Evolutionary conservation across 2,329 filamentous ascomycete genomes (phyloP), one percentile per base, ranked within the genome.

Genomic region (Apiospora aurea): DNA sequence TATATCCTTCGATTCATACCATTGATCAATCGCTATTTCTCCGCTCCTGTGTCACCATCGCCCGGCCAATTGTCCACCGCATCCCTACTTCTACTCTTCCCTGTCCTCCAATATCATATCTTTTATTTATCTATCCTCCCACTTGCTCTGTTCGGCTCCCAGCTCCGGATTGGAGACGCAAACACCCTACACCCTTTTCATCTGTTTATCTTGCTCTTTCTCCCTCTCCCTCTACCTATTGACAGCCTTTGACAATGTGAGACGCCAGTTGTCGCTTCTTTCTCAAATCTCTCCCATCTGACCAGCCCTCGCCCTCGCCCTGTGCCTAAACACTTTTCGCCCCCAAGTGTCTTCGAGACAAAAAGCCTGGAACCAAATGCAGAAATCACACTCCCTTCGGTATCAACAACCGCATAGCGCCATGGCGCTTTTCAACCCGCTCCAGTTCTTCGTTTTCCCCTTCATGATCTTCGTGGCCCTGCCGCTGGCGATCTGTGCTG

Each of bases 401-500:
- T 61, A 73, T 74, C 67, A 69, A 18, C 67, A 69, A 4, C 66
- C 46, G 2, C 61, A 69, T 70, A 71, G 67, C 61, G 74, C 76
- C 72, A 90, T 90, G 88, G 83, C 84, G 64, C 79, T 88, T 69
- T 81, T 89, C 77, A 89, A 86, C 69, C 87, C 88, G 34, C 80
- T 88, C 72, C 87, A 90, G 78, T 82, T 84, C 75, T 80, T 92
- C 68, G 82, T 90, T 70, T 84, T 92, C 69, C 90, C 90, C n/a
- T 85, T 92, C 76, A 83, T 93, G 75, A 85, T 89, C 77, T 74
- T 92, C 74, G 84, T 91, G 77, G 90, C 90, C 29, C 81, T 92
- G 16, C 91, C 91, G 11, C 85, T 93, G 70, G 86, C 89, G 75
- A 78, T 92, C 69, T 87, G 90, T 71, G 91, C 91, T 70, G 87